Conservation (phyloP, 768 basidiomycete genomes). For the Leccinum sublutescens region DNA sequence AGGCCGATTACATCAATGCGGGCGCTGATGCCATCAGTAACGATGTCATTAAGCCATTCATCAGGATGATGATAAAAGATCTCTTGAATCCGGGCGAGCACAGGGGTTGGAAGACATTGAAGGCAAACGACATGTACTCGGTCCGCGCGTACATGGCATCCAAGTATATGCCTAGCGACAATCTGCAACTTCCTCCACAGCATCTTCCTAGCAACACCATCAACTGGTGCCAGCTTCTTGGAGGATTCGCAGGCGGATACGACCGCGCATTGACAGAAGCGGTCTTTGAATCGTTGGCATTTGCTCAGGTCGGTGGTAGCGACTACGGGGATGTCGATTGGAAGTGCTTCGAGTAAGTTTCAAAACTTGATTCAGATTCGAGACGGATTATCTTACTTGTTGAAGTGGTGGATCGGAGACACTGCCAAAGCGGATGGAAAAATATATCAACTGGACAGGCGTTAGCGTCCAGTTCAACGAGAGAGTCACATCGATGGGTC, state of each 20-base stretch:
- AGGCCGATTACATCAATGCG: slow-evolving; percentile 8
- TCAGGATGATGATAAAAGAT: slow-evolving; percentile 19
- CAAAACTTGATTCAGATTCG: not conserved
- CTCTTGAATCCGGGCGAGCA: slow-evolving; percentile 6
- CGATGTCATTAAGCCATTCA: slow-evolving; percentile 23
- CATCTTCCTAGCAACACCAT: slow-evolving; percentile 24
- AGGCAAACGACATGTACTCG: slow-evolving; percentile 31
- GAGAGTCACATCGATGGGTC: slow-evolving; percentile 20
- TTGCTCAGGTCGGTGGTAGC: slow-evolving; percentile 6
- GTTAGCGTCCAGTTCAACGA: slow-evolving; percentile 14
- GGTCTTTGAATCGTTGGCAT: slow-evolving; percentile 31
- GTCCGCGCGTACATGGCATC: slow-evolving; percentile 24
- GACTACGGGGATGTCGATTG: slow-evolving; percentile 20
- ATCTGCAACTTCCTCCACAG: slow-evolving; percentile 15
- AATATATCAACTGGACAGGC: slow-evolving; percentile 7
- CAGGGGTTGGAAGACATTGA: slow-evolving; percentile 28
- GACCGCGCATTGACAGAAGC: slow-evolving; percentile 36
- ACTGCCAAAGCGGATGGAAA: slow-evolving; percentile 24
- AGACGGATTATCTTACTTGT: not conserved
- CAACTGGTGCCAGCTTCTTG: slow-evolving; percentile 35
- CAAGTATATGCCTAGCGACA: slow-evolving; percentile 25
- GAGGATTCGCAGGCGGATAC: slow-evolving; percentile 31
- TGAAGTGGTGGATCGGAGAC: slow-evolving; percentile 25
- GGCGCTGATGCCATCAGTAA: slow-evolving; percentile 19
- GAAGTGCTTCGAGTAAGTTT: slow-evolving; percentile 33